Evolutionary conservation across 2,329 filamentous ascomycete species (phyloP), one percentile per base, ranked within the genome.

Genomic region (Coniochaeta ligniaria): DNA sequence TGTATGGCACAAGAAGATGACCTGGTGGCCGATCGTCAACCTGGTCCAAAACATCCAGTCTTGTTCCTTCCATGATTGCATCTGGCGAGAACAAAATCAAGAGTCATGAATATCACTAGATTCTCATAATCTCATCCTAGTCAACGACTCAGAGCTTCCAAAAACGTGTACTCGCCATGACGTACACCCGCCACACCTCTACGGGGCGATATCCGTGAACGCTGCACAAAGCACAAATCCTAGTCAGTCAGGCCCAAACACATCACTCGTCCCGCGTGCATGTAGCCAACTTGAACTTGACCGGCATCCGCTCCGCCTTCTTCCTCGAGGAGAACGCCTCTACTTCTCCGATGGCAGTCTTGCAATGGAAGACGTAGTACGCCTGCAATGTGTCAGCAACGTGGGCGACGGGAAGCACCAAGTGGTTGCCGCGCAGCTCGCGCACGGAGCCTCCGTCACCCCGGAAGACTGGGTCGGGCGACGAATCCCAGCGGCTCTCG

Each of bases 351-450:
- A 56, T 56, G 54, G 54, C 17, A 1, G 54, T 56, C 31, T 56
- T 35, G 8, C 11, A 20, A 17, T 56, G 54, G 14, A 20, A 56
- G 31, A 36, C 20, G 31, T 56, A 56, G 31, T 56, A 56, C 1
- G 54, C 54, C 31, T 56, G 54, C 31, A 56, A 14, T 2, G 35
- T 56, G 28, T 56, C 33, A 17, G 26, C 54, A 12, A 56, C 26
- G 54, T 35, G 54, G 17, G 54, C 54, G 31, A 56, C 31, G 7
- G 54, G 35, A 6, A 56, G 17, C 22, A 56, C 26, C 24, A 56
- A 16, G n/a, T 56, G 54, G n/a, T 36, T 36, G 33, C 54, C 31
- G n/a, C 54, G 54, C 16, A 56, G 54, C 54, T 56, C 54, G 54
- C 54, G 54, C 31, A 56, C 31, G 5, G 31, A 36, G 31, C 54